Evolutionary conservation across 1,284 basidiomycete species (phyloP).

Genomic region (Irpex lacteus): DNA sequence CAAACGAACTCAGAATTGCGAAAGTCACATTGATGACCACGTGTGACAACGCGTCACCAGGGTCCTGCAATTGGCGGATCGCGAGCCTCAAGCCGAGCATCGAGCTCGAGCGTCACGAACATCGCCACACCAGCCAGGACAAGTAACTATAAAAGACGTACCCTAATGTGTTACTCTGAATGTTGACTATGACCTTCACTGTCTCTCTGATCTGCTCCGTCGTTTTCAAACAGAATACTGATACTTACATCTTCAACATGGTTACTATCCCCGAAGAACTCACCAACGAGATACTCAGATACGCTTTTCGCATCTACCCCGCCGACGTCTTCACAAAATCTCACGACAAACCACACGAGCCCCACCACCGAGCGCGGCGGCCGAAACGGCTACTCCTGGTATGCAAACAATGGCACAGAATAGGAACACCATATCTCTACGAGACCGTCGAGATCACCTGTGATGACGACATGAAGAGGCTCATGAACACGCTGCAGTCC

Average conservation of each 20-base stretch:
- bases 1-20: no score
- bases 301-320: neutral
- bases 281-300: neutral
- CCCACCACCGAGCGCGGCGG: neutral
- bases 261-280: neutral
- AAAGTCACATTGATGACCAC: no score
- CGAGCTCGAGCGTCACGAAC: no score
- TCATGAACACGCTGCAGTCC: neutral
- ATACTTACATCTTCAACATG: neutral
- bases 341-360: neutral
- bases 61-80: no score
- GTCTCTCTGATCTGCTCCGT: no score
- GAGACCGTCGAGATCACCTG: neutral
- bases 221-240: no score
- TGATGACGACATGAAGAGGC: neutral
- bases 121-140: no score
- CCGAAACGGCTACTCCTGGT: neutral
- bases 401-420: neutral
- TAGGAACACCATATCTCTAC: neutral
- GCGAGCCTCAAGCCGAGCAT: no score
- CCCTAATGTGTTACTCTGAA: no score
- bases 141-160: no score
- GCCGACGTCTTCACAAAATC: neutral
- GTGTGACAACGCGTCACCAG: no score
- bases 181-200: no score